Base-by-base conservation (phyloP, 371 early-diverging fungal species). In the Rhizomucor pusillus region DNA sequence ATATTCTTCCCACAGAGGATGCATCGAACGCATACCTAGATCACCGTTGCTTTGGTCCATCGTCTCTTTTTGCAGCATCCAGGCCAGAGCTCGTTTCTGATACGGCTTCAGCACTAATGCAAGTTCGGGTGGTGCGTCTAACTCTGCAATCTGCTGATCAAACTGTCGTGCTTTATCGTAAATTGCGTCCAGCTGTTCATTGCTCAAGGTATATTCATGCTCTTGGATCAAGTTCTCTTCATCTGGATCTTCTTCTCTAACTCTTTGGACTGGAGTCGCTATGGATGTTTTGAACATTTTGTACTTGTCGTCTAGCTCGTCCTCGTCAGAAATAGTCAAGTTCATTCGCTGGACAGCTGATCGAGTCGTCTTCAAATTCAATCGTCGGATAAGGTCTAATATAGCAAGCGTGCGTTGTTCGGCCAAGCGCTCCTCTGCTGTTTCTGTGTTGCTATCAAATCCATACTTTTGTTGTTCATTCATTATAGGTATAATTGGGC, bases 1-100 rank as follows among this genome's bases (percentile, higher is more conserved):
- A 55, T 81, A 84, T 44, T 75, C 80, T 52, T 82, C 85, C 84
- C 82, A 86, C n/a, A 85, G 62, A 11, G 85, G 86, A 58, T 85
- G 84, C 59, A 87, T 69, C 5, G 77, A 54, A 16, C 73, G 60
- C 54, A 70, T 70, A 25, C 71, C 67, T 10, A 60, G 46, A 11
- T 68, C 74, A 0, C 59, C 62, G 35, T 70, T 61, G 2, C 48
- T 58, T 29, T 58, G 43, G 1, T 67, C 66, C 4, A 56, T 16
- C 3, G 59, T 22, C 43, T 86, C 86, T 60, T 84, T 88, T n/a
- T 71, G 47, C 14, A 59, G 54, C 86, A 87, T 87, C 80, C 85
- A 86, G 10, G 77, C 70, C 19, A 85, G 58, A 0, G 84, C 83
- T 59, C 79, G 69, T 49, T 77, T 69, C 36, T 90, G 90, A 51